Conservation (phyloP, 1,284 basidiomycete genomes). For the Ceratobasidium sp. region DNA sequence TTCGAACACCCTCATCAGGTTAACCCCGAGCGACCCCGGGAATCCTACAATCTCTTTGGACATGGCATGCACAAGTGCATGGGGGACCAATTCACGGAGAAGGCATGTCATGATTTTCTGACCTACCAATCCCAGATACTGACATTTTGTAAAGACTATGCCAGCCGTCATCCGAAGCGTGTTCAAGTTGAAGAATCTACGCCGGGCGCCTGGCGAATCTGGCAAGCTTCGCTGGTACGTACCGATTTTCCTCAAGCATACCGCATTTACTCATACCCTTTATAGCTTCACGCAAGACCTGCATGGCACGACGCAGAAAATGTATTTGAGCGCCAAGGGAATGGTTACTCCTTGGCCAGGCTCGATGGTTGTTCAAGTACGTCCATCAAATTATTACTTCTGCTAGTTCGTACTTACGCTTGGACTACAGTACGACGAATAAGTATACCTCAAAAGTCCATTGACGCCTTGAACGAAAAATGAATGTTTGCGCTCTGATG, state of each 20-base stretch:
- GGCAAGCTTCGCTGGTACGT: conserved; percentile 59
- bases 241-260: neutral
- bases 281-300: conserved; percentile 44
- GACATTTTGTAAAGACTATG: conserved; percentile 50
- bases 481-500: neutral
- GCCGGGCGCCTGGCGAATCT: conserved; percentile 59
- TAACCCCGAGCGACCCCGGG: conserved; percentile 47
- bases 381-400: conserved; percentile 40
- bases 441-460: neutral
- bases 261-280: neutral
- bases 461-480: neutral
- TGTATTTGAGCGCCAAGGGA: conserved; percentile 50
- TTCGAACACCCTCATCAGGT: conserved; percentile 49
- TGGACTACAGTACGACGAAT: conserved; percentile 23
- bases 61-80: conserved; percentile 48
- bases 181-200: conserved; percentile 61
- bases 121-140: neutral
- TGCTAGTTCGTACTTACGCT: no score
- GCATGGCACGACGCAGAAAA: conserved; percentile 47
- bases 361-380: conserved; percentile 52
- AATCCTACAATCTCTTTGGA: conserved; percentile 47
- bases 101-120: neutral
- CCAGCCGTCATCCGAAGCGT: conserved; percentile 62
- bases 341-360: conserved; percentile 51
- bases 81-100: conserved; percentile 34